Evolutionary conservation across 192 early-diverging fungal genomes (phyloP).

Genomic region (Gigaspora rosea): DNA sequence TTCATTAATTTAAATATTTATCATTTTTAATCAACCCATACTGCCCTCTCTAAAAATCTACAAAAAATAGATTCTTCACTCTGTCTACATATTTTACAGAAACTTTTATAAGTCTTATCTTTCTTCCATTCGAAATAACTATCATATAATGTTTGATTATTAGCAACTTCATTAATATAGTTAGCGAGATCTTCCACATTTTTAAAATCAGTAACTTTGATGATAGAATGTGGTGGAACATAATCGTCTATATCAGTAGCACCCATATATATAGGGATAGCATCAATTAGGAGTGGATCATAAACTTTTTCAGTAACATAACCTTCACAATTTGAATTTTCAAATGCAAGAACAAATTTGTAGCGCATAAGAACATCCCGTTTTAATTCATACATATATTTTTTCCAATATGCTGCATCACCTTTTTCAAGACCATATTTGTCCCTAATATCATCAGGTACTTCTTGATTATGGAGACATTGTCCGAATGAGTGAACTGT

Average conservation of each 20-base stretch:
- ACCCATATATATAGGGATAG: slow-evolving; percentile 41
- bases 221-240: slow-evolving; percentile 31
- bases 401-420: background rate
- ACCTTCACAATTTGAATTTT: slow-evolving; percentile 41
- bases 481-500: slow-evolving; percentile 38
- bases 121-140: slow-evolving; percentile 21
- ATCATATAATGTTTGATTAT: background rate
- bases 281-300: slow-evolving; percentile 29
- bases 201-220: slow-evolving; percentile 32
- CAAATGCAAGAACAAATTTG: slow-evolving; percentile 33
- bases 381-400: slow-evolving; percentile 21
- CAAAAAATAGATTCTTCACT: background rate
- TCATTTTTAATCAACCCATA: too few relatives aligned
- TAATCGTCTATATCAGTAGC: slow-evolving; percentile 40
- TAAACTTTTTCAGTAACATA: slow-evolving; percentile 47
- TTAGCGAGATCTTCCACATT: background rate
- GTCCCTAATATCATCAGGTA: slow-evolving; percentile 21
- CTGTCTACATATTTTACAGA: slow-evolving; percentile 1
- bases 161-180: slow-evolving; percentile 6
- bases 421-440: background rate
- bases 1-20: too few relatives aligned
- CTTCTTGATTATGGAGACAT: slow-evolving; percentile 33
- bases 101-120: slow-evolving; percentile 5
- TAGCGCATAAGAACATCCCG: slow-evolving; percentile 21
- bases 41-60: background rate